Conservation (phyloP, 2,329 filamentous ascomycete species). For the Pseudocercospora crystallina region DNA sequence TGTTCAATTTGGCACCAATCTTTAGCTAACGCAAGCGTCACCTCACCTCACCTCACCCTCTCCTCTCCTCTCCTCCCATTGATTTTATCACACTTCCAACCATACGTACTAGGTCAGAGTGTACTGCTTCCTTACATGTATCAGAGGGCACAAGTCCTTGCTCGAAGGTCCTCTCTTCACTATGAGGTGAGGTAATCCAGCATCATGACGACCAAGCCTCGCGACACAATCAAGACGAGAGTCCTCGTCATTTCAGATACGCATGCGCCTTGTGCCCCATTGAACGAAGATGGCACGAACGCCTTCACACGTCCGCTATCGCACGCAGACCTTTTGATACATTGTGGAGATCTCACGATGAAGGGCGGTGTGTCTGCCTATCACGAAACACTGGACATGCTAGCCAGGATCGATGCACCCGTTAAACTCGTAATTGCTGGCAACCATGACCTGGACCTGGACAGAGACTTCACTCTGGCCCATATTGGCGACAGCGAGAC, state of each 20-base stretch:
- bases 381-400: constrained; percentile 29
- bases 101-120: no score
- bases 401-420: constrained; percentile 33
- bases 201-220: neutral
- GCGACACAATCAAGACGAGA: constrained; percentile 9
- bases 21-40: no score
- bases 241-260: constrained; percentile 22
- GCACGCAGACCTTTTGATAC: constrained; percentile 38
- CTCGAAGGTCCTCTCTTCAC: no score
- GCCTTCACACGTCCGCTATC: constrained; percentile 14
- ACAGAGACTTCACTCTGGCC: constrained; percentile 14
- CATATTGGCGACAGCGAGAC: constrained; percentile 5
- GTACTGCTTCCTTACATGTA: no score
- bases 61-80: no score
- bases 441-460: constrained; percentile 38
- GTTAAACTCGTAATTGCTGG: constrained; percentile 41
- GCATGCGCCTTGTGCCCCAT: constrained; percentile 4
- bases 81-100: no score
- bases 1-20: no score
- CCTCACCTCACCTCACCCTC: no score
- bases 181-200: no score
- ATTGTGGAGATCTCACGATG: constrained; percentile 43
- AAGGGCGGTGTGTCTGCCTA: constrained; percentile 34
- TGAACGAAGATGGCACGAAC: neutral
- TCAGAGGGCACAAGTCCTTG: no score